Base-by-base conservation (phyloP, 1,284 basidiomycete species). In the Ustilago nuda region DNA sequence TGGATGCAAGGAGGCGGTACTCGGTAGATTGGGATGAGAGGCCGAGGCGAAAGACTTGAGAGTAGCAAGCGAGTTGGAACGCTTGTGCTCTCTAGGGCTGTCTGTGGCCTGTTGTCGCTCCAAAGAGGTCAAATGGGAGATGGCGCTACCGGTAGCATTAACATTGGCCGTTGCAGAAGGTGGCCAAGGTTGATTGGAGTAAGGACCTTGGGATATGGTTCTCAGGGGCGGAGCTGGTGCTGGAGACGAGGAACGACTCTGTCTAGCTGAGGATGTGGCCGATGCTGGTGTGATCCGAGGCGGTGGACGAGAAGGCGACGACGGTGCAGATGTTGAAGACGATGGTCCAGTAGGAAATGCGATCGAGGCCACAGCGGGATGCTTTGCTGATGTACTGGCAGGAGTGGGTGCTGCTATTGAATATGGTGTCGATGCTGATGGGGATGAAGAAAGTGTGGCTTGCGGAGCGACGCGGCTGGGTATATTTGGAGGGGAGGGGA, bases 31-130 rank as follows among this genome's bases (percentile, higher is more conserved):
- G 32, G 59, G 62, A 17, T 57, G 63, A 30, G 61, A 63, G 3
- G 45, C 52, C 19, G 70, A 66, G n/a, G 70, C 61, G 8, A 66
- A 54, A 12, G 64, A 39, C 54, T 67, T 67, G 60, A 67, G 48
- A n/a, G 70, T 67, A 11, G 70, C 70, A 11, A 72, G 57, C 13
- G 70, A 72, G 65, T 61, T 67, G n/a, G 70, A 72, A 8, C 71
- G 56, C 37, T 71, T 61, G 43, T 71, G 68, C 12, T 61, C 57
- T 46, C 53, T 55, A 35, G 67, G 73, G 13, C 54, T 68, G 48
- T 71, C 63, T 4, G 65, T 62, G 50, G 64, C 56, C 54, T 76
- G 73, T 15, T 57, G 54, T 39, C 65, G 68, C 61, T 71, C 64
- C 36, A 27, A 46, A 27, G 65, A 52, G 53, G 68, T 71, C 55